A percentile compares a stretch with the other conserved stretches of the same genome.
phyloP scores from a whole-genome alignment of 768 basidiomycete species.

The Naganishia randhawae region DNA sequence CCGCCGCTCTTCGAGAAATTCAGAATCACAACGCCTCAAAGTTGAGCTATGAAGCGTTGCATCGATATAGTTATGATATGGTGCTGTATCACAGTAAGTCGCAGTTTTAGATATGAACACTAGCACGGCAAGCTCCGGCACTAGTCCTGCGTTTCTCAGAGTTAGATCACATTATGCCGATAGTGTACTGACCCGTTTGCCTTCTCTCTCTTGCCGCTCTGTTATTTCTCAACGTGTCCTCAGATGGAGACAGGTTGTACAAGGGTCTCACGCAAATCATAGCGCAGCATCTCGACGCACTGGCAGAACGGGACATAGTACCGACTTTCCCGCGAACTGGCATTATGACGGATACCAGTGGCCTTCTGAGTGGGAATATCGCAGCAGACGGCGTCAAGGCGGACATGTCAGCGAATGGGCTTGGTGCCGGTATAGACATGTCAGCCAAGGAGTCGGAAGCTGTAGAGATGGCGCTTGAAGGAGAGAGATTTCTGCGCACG shows the following conservation, averaged over 20 bases:
- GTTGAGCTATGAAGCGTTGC: conserved; percentile 87
- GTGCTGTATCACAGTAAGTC: conserved; percentile 65
- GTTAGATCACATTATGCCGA: neutral
- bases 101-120: neutral
- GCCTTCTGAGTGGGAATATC: neutral
- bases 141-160: neutral
- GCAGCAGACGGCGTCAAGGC: neutral
- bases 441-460: conserved; percentile 54
- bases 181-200: neutral
- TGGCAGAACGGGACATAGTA: conserved; percentile 70
- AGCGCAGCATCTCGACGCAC: conserved; percentile 71
- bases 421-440: neutral
- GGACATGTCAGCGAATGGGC: neutral
- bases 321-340: conserved; percentile 73
- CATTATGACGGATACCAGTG: conserved; percentile 36
- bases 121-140: neutral
- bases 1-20: conserved; percentile 85
- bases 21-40: conserved; percentile 87
- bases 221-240: neutral
- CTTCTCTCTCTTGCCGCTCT: too few relatives aligned
- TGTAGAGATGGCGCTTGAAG: conserved; percentile 73
- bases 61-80: conserved; percentile 90
- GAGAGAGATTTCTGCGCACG: conserved; percentile 77
- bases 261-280: conserved; percentile 76
- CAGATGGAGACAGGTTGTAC: conserved; percentile 75